Base-by-base conservation (phyloP, 306 rosid genomes). In the Castanea crenata region DNA sequence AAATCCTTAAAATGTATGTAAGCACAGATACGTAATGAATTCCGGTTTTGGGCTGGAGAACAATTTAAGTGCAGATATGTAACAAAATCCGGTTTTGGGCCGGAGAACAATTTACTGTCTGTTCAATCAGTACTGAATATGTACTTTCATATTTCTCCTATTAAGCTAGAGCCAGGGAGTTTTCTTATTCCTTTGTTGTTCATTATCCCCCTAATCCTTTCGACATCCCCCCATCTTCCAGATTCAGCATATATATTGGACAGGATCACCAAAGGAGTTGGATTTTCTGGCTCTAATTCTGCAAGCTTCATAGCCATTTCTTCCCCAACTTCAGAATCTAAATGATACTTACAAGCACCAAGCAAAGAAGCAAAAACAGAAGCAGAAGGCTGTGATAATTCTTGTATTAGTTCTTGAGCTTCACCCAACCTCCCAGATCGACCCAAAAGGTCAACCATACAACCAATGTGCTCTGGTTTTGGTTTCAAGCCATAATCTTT, bases 181-280 rank as follows among this genome's bases (percentile, higher is more conserved):
- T 92, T 92, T 83, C 80, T 80, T 86, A 79, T 74, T 72, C 79
- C 83, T 90, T 87, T 86, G 72, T 81, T 73, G 16, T 73, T 71
- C 64, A 91, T 88, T 64, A 76, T 77, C 77, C 59, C 79, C 87
- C 97, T 89, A 67, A 89, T 74, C 74, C 85, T 92, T 82, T 92
- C 94, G 68, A 87, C 97, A 63, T 94, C 97, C 54, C 44, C 68
- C 97, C 97, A 92, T 80, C 88, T 91, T 71, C 92, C 97, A 67
- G 86, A 76, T 52, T 70, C 88, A 10, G 92, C 94, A 86, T 89
- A 89, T 74, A 91, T 88, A 81, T 88, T 91, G 20, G 98, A 89
- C 55, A 91, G 81, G 20, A 86, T 81, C 73, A 89, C 87, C 15
- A 89, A 82, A 20, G 92, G 94, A 81, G 87, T 77, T 23, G 92